phyloP scores from a whole-genome alignment of 305 asterid species.

The Ajuga reptans region DNA sequence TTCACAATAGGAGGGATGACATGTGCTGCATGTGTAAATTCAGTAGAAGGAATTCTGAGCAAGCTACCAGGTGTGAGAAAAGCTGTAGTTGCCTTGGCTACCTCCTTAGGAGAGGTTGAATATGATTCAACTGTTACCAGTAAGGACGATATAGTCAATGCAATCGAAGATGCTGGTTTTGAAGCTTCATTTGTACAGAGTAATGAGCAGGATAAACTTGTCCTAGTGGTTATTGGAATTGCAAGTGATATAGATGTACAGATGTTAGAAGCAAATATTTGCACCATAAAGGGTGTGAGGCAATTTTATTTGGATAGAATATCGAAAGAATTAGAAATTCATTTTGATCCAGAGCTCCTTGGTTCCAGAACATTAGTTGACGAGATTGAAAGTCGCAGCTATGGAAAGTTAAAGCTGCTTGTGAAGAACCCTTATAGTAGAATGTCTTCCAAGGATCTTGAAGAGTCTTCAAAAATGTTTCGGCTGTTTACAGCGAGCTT shows the following conservation, averaged over 20 bases:
- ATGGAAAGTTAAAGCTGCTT: constrained; percentile 59
- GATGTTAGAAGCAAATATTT: constrained; percentile 60
- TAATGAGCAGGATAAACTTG: constrained; percentile 78
- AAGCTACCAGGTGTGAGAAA: constrained; percentile 69
- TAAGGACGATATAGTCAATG: constrained; percentile 68
- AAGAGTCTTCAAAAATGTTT: constrained; percentile 87
- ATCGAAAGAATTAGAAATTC: constrained; percentile 60
- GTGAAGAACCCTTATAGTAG: constrained; percentile 81
- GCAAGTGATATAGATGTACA: constrained; percentile 60
- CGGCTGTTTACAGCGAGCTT: constrained; percentile 77
- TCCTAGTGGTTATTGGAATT: constrained; percentile 64
- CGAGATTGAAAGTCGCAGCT: constrained; percentile 58
- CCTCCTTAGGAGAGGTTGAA: constrained; percentile 93
- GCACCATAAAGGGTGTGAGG: constrained; percentile 66
- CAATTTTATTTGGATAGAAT: constrained; percentile 49
- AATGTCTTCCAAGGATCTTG: constrained; percentile 78
- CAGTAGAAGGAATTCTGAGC: constrained; percentile 83
- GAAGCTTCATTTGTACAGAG: constrained; percentile 93
- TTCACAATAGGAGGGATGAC: constrained; percentile 98
- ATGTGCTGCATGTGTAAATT: constrained; percentile 95
- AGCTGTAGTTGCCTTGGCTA: constrained; percentile 88
- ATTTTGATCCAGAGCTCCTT: constrained; percentile 88
- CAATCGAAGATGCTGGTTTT: constrained; percentile 97
- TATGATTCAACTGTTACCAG: constrained; percentile 60
- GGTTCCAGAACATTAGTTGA: constrained; percentile 79